phyloP scores from a whole-genome alignment of 208 protist genomes.

The Crithidia bombi region DNA sequence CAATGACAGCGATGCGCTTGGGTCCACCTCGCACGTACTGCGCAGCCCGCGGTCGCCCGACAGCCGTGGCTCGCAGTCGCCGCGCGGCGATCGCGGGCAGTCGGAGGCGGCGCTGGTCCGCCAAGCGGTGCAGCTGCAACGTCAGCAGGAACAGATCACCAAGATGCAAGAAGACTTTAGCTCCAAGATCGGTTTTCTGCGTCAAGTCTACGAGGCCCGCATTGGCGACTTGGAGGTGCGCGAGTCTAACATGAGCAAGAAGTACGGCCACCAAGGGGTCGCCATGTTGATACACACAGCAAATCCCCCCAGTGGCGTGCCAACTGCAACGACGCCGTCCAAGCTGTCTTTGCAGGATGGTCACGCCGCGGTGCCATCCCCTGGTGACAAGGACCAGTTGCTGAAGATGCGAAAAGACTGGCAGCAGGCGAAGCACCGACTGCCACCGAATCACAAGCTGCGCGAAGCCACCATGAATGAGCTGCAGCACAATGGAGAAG shows the following conservation, averaged over 20 bases:
- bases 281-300: not conserved
- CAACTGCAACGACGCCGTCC: not conserved
- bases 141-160: constrained; percentile 75
- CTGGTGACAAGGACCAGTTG: constrained; percentile 30
- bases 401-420: constrained; percentile 41
- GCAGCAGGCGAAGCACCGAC: constrained; percentile 27
- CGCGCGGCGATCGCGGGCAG: constrained; percentile 36
- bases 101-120: constrained; percentile 54
- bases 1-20: not conserved
- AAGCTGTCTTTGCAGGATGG: constrained; percentile 7
- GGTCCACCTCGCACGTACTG: not conserved
- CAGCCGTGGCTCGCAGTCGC: constrained; percentile 3
- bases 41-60: constrained; percentile 14
- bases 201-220: constrained; percentile 92
- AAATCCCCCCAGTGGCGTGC: not conserved
- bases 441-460: constrained; percentile 35
- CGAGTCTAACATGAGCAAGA: constrained; percentile 53
- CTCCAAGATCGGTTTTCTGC: constrained; percentile 85
- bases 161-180: constrained; percentile 87
- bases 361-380: not conserved
- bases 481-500: constrained; percentile 18
- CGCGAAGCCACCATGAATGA: constrained; percentile 34
- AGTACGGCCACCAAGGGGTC: constrained; percentile 6
- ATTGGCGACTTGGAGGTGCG: constrained; percentile 89
- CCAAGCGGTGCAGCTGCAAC: constrained; percentile 60